Evolutionary conservation across 495 filamentous ascomycete genomes (phyloP).

Genomic region (Friedmanniomyces simplex): DNA sequence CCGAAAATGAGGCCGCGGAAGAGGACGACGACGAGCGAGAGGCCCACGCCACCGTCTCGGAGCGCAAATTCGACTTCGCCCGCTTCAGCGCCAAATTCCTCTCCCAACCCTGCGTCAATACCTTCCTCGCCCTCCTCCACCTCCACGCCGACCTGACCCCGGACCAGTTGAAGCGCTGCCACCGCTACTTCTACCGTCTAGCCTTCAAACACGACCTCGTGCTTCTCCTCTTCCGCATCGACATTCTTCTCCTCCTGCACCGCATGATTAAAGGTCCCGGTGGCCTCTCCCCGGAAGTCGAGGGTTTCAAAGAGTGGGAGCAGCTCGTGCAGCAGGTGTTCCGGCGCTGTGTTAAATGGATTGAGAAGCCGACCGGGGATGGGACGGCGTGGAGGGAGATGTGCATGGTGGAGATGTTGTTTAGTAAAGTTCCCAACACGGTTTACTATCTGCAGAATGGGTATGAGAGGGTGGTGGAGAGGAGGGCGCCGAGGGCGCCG

Average conservation of each 20-base stretch:
- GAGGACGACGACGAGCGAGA: slow-evolving; percentile 36
- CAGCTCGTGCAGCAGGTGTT: slow-evolving; percentile 65
- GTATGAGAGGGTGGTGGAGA: slow-evolving; percentile 66
- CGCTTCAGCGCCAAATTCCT: slow-evolving; percentile 72
- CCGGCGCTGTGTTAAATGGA: slow-evolving; percentile 57
- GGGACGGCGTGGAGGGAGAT: slow-evolving; percentile 42
- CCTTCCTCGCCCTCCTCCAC: slow-evolving; percentile 68
- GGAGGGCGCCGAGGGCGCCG: slow-evolving; percentile 49
- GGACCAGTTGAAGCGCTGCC: slow-evolving; percentile 79
- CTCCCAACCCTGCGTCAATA: slow-evolving; percentile 75
- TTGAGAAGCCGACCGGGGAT: slow-evolving; percentile 44
- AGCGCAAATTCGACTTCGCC: slow-evolving; percentile 89
- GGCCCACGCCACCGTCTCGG: slow-evolving; percentile 57
- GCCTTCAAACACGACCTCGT: slow-evolving; percentile 90
- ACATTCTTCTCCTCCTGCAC: slow-evolving; percentile 80
- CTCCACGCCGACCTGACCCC: slow-evolving; percentile 74
- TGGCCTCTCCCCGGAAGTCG: slow-evolving; percentile 48
- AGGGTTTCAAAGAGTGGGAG: slow-evolving; percentile 79
- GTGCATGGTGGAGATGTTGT: slow-evolving; percentile 77
- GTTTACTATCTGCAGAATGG: slow-evolving; percentile 83
- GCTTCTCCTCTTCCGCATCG: slow-evolving; percentile 77
- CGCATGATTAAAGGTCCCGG: slow-evolving; percentile 88
- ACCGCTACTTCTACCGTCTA: slow-evolving; percentile 89
- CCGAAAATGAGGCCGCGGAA: slow-evolving; percentile 35
- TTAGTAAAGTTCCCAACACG: slow-evolving; percentile 81